phyloP scores from a whole-genome alignment of 805 yeast genomes.

The Candida cerambycidarum region DNA sequence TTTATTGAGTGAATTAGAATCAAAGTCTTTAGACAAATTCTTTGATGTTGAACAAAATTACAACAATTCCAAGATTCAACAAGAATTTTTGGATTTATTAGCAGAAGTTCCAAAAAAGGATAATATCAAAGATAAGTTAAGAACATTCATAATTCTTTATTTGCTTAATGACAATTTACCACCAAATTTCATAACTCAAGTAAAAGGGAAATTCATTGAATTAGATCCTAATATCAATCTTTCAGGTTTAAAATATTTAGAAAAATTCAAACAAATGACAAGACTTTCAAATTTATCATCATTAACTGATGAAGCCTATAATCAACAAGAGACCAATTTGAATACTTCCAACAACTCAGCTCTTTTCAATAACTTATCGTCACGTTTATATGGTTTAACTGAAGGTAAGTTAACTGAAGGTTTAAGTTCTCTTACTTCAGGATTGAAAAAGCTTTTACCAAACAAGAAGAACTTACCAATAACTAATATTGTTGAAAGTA shows the following conservation, averaged over 20 bases:
- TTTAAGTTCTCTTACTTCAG: slow-evolving; percentile 83
- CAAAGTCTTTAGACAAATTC: slow-evolving; percentile 83
- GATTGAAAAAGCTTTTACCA: slow-evolving; percentile 83
- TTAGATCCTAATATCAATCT: slow-evolving; percentile 55
- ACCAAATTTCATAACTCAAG: slow-evolving; percentile 42
- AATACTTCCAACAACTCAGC: slow-evolving; percentile 47
- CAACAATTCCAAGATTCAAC: slow-evolving; percentile 57
- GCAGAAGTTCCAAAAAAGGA: slow-evolving; percentile 53
- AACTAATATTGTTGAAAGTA: slow-evolving; percentile 86
- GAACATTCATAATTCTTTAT: slow-evolving; percentile 83
- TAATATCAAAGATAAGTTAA: slow-evolving; percentile 67
- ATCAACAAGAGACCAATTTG: slow-evolving; percentile 14
- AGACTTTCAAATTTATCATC: slow-evolving; percentile 22
- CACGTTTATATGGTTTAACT: slow-evolving; percentile 75
- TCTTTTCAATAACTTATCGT: slow-evolving; percentile 69
- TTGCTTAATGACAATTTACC: slow-evolving; percentile 52
- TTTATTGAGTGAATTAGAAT: slow-evolving; percentile 76
- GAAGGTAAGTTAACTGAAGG: slow-evolving; percentile 87
- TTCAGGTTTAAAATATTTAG: slow-evolving; percentile 67
- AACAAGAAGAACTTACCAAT: slow-evolving; percentile 86
- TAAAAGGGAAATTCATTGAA: slow-evolving; percentile 58
- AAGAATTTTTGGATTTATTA: slow-evolving; percentile 60
- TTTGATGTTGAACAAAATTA: slow-evolving; percentile 92
- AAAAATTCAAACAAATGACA: slow-evolving; percentile 68
- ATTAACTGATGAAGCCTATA: slow-evolving; percentile 15